Conservation (phyloP, 148 eudicot genomes). For the Beta vulgaris region DNA sequence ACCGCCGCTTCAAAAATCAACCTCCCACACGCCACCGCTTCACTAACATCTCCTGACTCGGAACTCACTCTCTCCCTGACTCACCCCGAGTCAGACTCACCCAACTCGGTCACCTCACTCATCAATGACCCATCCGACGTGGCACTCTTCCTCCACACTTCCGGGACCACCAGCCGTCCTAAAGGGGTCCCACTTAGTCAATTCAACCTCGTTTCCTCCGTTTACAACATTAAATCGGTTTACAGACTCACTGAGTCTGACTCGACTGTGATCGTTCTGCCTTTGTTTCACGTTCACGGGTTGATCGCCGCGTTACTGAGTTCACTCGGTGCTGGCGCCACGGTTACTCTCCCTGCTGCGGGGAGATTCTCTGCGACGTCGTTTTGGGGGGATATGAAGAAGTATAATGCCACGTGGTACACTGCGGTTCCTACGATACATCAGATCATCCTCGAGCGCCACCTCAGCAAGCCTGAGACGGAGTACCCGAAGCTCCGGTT, state of each 20-base stretch:
- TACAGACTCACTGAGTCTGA: conserved; percentile 71
- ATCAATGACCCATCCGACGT: conserved; percentile 67
- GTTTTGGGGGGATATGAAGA: conserved; percentile 81
- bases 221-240: conserved; percentile 60
- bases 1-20: conserved; percentile 56
- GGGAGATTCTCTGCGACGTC: conserved; percentile 87
- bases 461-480: conserved; percentile 51
- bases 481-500: conserved; percentile 81
- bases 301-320: conserved; percentile 61
- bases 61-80: conserved; percentile 36
- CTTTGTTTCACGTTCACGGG: conserved; percentile 90
- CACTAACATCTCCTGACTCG: conserved; percentile 28
- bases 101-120: conserved; percentile 19
- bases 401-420: conserved; percentile 81
- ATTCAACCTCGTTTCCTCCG: conserved; percentile 67
- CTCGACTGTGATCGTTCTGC: conserved; percentile 85
- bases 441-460: conserved; percentile 79
- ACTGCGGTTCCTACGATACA: conserved; percentile 97
- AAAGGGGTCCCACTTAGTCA: conserved; percentile 91
- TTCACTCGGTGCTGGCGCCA: conserved; percentile 75
- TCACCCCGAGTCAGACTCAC: conserved; percentile 22
- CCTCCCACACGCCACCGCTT: conserved; percentile 51
- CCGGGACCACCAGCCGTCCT: conserved; percentile 97
- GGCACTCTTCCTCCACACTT: conserved; percentile 86
- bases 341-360: conserved; percentile 69